Percentiles rank a stretch among this genome's conserved stretches.
phyloP scores from a whole-genome alignment of 352 stramenopile species.

The Globisporangium spinosum region DNA sequence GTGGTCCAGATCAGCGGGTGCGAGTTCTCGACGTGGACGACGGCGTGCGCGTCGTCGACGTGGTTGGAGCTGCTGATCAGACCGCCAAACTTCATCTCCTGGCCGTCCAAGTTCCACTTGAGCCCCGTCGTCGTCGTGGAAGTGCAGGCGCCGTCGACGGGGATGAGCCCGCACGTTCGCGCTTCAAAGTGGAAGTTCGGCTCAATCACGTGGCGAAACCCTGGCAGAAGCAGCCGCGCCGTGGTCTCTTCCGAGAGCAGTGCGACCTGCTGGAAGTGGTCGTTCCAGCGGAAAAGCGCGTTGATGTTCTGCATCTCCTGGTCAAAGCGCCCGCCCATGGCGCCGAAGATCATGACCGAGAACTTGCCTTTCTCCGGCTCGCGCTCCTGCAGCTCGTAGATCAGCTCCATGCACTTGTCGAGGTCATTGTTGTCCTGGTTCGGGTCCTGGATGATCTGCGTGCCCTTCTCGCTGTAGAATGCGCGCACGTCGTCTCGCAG shows the following conservation, averaged over 20 bases:
- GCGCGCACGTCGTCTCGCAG: conserved; percentile 77
- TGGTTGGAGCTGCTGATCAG: conserved; percentile 87
- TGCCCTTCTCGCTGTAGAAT: conserved; percentile 79
- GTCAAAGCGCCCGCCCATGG: conserved; percentile 95
- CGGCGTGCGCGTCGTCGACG: conserved; percentile 35
- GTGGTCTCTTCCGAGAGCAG: conserved; percentile 90
- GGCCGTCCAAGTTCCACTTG: conserved; percentile 82
- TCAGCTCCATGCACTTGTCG: conserved; percentile 87
- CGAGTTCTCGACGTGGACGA: conserved; percentile 68
- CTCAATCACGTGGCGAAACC: conserved; percentile 56
- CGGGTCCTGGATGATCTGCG: conserved; percentile 65
- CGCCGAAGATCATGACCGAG: conserved; percentile 90
- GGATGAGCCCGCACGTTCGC: conserved; percentile 93
- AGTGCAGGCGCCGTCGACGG: conserved; percentile 77
- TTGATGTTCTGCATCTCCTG: conserved; percentile 96
- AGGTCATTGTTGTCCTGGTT: conserved; percentile 95
- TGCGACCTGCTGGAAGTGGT: conserved; percentile 76
- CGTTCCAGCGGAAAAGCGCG: conserved; percentile 87
- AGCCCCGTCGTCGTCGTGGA: conserved; percentile 85
- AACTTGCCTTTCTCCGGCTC: conserved; percentile 30
- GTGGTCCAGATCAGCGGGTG: conserved; percentile 89
- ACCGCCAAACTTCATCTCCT: conserved; percentile 70
- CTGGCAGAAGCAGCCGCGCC: conserved; percentile 72
- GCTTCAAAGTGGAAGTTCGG: conserved; percentile 90
- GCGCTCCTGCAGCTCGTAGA: conserved; percentile 39